These are phyloP conservation scores for Camillea tinctor DNA, from an alignment of 2,329 filamentous ascomycete genomes.

Conservation along the genomic window DNA sequence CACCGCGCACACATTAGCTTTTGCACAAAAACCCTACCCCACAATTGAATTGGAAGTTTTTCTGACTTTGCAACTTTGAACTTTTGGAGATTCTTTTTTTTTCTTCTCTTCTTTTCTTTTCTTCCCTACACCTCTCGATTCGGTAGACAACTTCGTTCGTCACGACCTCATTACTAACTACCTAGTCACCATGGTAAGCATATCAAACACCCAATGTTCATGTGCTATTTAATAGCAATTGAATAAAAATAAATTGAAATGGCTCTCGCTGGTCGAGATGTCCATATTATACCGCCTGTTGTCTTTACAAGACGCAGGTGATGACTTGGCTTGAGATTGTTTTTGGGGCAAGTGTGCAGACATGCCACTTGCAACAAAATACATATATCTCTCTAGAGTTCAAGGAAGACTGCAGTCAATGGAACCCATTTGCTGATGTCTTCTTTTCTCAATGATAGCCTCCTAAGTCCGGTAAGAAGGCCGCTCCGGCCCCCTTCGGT, in stretches of 20 bases:
- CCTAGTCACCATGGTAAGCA: slow-evolving; percentile 61
- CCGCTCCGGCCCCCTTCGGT: slow-evolving; percentile 94
- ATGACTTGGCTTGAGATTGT: slow-evolving; percentile 67
- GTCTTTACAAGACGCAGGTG: slow-evolving; percentile 49
- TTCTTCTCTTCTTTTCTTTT: slow-evolving; percentile 25
- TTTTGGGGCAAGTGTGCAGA: slow-evolving; percentile 47
- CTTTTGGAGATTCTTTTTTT: slow-evolving; percentile 31
- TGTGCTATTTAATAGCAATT: slow-evolving; percentile 29
- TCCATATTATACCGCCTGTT: slow-evolving; percentile 41
- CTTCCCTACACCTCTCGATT: slow-evolving; percentile 31
- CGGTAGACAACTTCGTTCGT: slow-evolving; percentile 44
- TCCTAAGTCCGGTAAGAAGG: slow-evolving; percentile 97
- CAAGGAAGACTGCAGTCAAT: slow-evolving; percentile 75
- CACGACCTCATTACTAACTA: slow-evolving; percentile 50
- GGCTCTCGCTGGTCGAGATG: slow-evolving; percentile 35
- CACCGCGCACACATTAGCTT: slow-evolving; percentile 12
- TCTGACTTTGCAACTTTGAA: slow-evolving; percentile 24
- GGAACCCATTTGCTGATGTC: slow-evolving; percentile 87
- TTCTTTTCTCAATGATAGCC: slow-evolving; percentile 99
- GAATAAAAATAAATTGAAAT: slow-evolving; percentile 28
- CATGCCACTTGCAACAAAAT: slow-evolving; percentile 54
- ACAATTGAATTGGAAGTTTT: slow-evolving; percentile 25
- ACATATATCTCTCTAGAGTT: slow-evolving; percentile 85
- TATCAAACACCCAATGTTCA: slow-evolving; percentile 33
- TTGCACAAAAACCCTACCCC: slow-evolving; percentile 26